Percentiles rank a stretch among this genome's conserved stretches.
Conservation (phyloP, 2,329 filamentous ascomycete genomes). For the Cladosporium phlei region DNA sequence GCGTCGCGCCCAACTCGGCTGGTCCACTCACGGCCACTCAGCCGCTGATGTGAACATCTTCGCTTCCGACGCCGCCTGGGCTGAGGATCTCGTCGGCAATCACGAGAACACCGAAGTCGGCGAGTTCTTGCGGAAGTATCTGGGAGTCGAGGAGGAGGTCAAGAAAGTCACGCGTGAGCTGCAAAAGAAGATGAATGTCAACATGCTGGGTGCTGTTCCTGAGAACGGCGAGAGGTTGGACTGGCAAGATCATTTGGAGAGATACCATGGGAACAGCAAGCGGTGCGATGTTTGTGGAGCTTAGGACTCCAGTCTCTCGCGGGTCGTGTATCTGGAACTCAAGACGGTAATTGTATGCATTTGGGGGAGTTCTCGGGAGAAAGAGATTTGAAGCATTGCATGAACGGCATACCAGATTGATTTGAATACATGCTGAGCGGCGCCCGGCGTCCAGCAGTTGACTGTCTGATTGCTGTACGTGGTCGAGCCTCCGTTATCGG, state of each 20-base stretch:
- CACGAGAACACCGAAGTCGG: conserved; percentile 94
- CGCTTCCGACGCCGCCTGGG: conserved; percentile 62
- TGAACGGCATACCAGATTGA: too few relatives aligned
- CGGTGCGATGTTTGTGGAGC: conserved; percentile 19
- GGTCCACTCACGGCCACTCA: conserved; percentile 84
- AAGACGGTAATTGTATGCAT: too few relatives aligned
- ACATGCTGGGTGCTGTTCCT: conserved; percentile 42
- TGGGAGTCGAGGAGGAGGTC: conserved; percentile 77
- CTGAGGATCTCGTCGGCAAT: conserved; percentile 69
- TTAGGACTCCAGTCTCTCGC: too few relatives aligned
- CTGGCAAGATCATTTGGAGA: conserved; percentile 43
- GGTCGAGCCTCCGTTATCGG: too few relatives aligned
- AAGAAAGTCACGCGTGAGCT: conserved; percentile 73
- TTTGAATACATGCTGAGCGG: too few relatives aligned
- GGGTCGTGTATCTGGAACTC: too few relatives aligned
- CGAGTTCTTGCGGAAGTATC: conserved; percentile 70
- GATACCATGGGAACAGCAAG: conserved; percentile 26
- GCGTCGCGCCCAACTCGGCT: conserved; percentile 81
- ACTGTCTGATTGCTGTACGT: too few relatives aligned
- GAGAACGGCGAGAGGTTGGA: conserved; percentile 40
- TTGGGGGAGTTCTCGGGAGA: too few relatives aligned
- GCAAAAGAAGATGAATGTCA: conserved; percentile 48
- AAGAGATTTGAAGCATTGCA: too few relatives aligned
- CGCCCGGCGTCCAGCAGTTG: too few relatives aligned
- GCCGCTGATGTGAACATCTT: conserved; percentile 97